Evolutionary conservation across 768 basidiomycete species (phyloP), one percentile per base, ranked within the genome.

Genomic region (Russula sp.): DNA sequence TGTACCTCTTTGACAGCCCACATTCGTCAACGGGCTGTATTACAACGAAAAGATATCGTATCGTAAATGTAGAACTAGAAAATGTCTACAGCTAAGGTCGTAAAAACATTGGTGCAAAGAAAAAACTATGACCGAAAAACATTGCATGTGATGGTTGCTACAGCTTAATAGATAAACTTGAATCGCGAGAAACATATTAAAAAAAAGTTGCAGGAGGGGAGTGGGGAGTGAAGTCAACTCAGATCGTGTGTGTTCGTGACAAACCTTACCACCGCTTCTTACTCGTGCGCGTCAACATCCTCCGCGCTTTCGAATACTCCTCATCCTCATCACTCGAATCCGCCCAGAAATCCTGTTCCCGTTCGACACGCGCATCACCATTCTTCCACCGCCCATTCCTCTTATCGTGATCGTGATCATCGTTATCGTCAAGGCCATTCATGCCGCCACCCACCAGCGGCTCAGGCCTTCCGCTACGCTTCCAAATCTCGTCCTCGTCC

Each of bases 321-420:
- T 81, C 85, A 70, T 89, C 88, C 68, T 90, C 77, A 57, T 88
- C 87, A 69, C 87, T 86, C 69, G 89, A 89, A 69, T 92, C 87
- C 64, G 81, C 80, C 90, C 89, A 91, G 65, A 84, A 71, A 66
- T 84, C 83, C 24, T 67, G 57, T 14, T 64, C 63, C 16, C 28
- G 28, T 2, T 30, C 28, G 38, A 40, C 38, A 40, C 38, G n/a
- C 52, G 57, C 51, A 18, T 40, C 50, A n/a, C 50, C 50, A 24
- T 68, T 63, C 59, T 54, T 52, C 51, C 63, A 49, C 55, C 67
- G 32, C 61, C 48, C 54, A 57, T 64, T 49, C 67, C 58, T 40
- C 69, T 66, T 72, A 67, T 71, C 65, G n/a, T 64, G 65, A 50
- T 68, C 71, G 34, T 36, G 34, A 14, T 20, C 26, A 4, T 40